Evolutionary conservation across 2,329 filamentous ascomycete genomes (phyloP), one percentile per base, ranked within the genome.

Genomic region (Colletotrichum viniferum): DNA sequence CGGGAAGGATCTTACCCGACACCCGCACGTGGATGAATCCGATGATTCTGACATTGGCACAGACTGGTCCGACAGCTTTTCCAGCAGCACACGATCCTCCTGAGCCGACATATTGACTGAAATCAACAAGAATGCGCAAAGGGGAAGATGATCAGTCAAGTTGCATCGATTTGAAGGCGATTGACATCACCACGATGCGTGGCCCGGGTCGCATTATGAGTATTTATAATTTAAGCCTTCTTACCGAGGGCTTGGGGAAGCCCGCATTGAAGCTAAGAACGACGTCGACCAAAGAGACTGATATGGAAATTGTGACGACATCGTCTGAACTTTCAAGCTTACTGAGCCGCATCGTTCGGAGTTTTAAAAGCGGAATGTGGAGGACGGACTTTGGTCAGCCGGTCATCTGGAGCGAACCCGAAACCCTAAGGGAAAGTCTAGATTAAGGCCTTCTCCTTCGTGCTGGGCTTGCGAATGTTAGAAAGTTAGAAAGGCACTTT

Each of bases 111-210:
- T 68, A 21, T 60, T 52, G 43, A 26, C 21, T 63, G n/a, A 3
- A 0, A 38, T 43, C 21, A 32, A 62, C 13, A 21, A 14, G 3
- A 16, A 9, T 34, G 9, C 30, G 14, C n/a, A 24, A 21, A 21
- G n/a, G 21, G 43, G 5, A 7, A 21, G 12, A 7, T 13, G 0
- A 0, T 21, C 2, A 52, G 5, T 13, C 43, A 52, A 7, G 6
- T 7, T 52, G 12, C n/a, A 13, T 52, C 43, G 12, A 13, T 2
- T 43, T 8, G 4, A 3, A 16, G 9, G 4, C 7, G 4, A 4
- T 2, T 4, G 3, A 2, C 1, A 1, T 0, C 4, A 5, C 16
- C 4, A 0, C 36, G 36, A 9, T 8, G 4, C 2, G 36, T 16
- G 18, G 38, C 9, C 18, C 8, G 1, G 18, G 38, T 21, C n/a